Conservation (phyloP, 164 flowering plant species). For the Berberis thunbergii region DNA sequence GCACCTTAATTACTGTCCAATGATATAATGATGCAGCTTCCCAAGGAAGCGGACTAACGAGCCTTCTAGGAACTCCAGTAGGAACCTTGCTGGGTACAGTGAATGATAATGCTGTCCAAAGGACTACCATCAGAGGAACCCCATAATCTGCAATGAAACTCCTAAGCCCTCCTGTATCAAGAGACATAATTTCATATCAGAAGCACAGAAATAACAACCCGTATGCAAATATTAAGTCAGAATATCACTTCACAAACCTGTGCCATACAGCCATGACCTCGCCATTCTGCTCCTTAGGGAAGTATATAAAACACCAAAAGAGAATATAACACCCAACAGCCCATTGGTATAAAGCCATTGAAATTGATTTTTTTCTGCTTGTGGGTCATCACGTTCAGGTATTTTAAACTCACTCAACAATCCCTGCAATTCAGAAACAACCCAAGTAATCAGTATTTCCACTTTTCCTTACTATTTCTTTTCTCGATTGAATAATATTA, state of each 20-base stretch:
- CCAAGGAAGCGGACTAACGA: constrained; percentile 38
- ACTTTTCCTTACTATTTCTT: too few species aligned
- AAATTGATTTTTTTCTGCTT: constrained; percentile 19
- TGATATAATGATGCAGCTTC: constrained; percentile 30
- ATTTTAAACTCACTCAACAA: constrained; percentile 33
- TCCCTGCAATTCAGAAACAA: constrained; percentile 26
- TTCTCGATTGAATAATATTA: too few species aligned
- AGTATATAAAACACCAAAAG: constrained; percentile 41
- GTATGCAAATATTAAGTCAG: background rate
- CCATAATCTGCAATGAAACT: constrained; percentile 54
- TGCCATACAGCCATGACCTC: constrained; percentile 53
- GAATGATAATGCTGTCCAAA: constrained; percentile 46
- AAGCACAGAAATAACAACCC: background rate
- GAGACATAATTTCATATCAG: background rate
- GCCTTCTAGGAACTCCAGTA: constrained; percentile 47
- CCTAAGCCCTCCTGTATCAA: constrained; percentile 28
- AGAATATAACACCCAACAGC: constrained; percentile 36
- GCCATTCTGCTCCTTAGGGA: constrained; percentile 54
- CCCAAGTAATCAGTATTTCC: too few species aligned
- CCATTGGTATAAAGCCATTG: constrained; percentile 51
- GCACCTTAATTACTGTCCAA: constrained; percentile 44
- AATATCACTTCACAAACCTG: constrained; percentile 26
- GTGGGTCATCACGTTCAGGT: constrained; percentile 23
- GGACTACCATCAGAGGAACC: constrained; percentile 41
- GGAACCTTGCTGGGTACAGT: constrained; percentile 36